phyloP scores from a whole-genome alignment of 2,329 filamentous ascomycete genomes.

The Didymella exigua region DNA sequence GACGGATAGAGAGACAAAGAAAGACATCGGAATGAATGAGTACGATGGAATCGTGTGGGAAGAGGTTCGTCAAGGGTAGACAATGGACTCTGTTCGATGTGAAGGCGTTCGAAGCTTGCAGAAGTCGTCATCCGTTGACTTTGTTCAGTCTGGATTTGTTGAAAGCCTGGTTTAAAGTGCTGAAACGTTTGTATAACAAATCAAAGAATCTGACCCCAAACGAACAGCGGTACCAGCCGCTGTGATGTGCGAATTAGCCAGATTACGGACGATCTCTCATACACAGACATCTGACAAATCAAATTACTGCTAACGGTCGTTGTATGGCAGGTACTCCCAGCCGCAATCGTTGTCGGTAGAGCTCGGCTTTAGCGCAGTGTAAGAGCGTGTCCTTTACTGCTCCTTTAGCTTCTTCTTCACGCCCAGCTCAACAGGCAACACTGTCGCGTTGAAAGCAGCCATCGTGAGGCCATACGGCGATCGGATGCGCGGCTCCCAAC shows the following conservation, averaged over 20 bases:
- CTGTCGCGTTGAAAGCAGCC: constrained; percentile 51
- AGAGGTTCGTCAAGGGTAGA: not conserved
- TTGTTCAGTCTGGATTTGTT: not conserved
- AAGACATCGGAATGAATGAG: not conserved
- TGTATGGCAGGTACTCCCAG: not conserved
- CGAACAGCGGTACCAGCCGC: not conserved
- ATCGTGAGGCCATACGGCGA: constrained; percentile 50
- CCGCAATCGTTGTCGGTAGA: not conserved
- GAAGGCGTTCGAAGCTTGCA: not conserved
- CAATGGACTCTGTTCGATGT: not conserved
- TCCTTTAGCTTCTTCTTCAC: constrained; percentile 27
- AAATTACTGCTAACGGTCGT: not conserved
- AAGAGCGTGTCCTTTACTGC: not conserved
- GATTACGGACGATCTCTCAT: not conserved
- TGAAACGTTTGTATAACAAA: not conserved
- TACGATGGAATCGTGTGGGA: no score
- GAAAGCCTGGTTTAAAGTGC: not conserved
- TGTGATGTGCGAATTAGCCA: not conserved
- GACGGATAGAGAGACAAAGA: not conserved
- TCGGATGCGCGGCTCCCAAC: constrained; percentile 49
- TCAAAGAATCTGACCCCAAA: not conserved
- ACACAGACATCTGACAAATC: not conserved
- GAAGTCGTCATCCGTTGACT: not conserved
- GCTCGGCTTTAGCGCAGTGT: not conserved
- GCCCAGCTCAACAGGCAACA: constrained; percentile 48